Conservation (phyloP, 2,329 filamentous ascomycete species). For the Claviceps cyperi region DNA sequence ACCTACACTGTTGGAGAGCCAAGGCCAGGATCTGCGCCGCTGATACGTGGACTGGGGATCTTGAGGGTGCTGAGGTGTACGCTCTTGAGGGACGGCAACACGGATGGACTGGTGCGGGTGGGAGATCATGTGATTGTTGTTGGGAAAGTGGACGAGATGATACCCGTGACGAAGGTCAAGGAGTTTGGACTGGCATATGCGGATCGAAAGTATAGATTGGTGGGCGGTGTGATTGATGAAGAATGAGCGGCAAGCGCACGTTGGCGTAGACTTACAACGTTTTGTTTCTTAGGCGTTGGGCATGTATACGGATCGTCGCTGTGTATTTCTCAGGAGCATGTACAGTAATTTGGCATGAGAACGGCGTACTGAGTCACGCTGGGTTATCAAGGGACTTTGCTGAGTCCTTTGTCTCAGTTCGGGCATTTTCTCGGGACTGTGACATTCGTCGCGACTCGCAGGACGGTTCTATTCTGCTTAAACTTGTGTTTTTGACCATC, state of each 20-base stretch:
- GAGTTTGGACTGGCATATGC: constrained; percentile 34
- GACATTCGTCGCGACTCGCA: too few relatives aligned
- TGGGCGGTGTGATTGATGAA: constrained; percentile 21
- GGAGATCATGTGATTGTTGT: constrained; percentile 38
- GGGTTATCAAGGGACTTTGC: too few relatives aligned
- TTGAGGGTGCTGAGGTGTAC: constrained; percentile 31
- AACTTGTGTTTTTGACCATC: too few relatives aligned
- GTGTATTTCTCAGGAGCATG: too few relatives aligned
- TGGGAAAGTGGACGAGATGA: constrained; percentile 34
- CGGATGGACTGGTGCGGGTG: constrained; percentile 29
- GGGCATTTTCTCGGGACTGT: too few relatives aligned
- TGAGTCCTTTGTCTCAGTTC: too few relatives aligned
- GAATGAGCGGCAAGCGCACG: neutral
- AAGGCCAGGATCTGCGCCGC: constrained; percentile 18
- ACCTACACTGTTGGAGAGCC: constrained; percentile 8
- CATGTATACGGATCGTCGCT: too few relatives aligned
- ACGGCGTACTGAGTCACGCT: too few relatives aligned
- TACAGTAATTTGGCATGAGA: too few relatives aligned
- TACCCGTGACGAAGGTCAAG: constrained; percentile 17
- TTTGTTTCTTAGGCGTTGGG: too few relatives aligned
- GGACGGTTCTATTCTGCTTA: too few relatives aligned
- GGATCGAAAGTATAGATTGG: constrained; percentile 31
- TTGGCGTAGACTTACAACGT: too few relatives aligned
- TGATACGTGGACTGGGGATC: constrained; percentile 37
- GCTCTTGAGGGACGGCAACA: constrained; percentile 25